Evolutionary conservation across 345 rosid genomes (phyloP).

Genomic region (Pistacia vera): DNA sequence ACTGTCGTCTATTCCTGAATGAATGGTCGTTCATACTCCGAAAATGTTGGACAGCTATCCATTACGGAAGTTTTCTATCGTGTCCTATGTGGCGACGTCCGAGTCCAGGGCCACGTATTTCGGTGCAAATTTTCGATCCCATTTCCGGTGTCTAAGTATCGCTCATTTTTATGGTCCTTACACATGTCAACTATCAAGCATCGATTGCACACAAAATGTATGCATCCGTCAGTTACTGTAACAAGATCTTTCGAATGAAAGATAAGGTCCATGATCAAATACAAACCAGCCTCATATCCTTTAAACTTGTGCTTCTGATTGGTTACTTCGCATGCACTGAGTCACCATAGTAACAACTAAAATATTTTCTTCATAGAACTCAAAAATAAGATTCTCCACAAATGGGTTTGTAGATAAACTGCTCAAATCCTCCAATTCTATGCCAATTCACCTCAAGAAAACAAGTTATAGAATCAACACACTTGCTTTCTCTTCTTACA

Average conservation of each 20-base stretch:
- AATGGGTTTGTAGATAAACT: conserved; percentile 52
- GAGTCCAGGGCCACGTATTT: too few relatives aligned
- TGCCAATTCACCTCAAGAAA: conserved; percentile 34
- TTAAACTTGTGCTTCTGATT: conserved; percentile 16
- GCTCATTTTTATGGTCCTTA: too few relatives aligned
- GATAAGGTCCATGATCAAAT: conserved; percentile 20
- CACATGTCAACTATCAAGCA: too few relatives aligned
- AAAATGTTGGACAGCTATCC: too few relatives aligned
- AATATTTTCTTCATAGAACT: not conserved
- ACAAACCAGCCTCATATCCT: conserved; percentile 26
- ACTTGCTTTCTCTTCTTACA: conserved; percentile 39
- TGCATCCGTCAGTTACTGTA: too few relatives aligned
- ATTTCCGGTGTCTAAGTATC: too few relatives aligned
- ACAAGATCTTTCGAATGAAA: not conserved
- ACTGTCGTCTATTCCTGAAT: too few relatives aligned
- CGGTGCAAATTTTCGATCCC: too few relatives aligned
- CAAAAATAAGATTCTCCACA: not conserved
- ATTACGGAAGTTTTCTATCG: too few relatives aligned
- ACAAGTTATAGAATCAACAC: conserved; percentile 32
- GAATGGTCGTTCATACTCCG: too few relatives aligned
- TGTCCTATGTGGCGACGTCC: too few relatives aligned
- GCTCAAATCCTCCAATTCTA: conserved; percentile 35
- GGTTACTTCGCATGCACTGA: conserved; percentile 7
- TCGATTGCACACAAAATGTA: too few relatives aligned
- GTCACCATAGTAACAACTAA: not conserved